Evolutionary conservation across 1,139 yeast species (phyloP).

Genomic region (Debaryomycetaceae sp.): DNA sequence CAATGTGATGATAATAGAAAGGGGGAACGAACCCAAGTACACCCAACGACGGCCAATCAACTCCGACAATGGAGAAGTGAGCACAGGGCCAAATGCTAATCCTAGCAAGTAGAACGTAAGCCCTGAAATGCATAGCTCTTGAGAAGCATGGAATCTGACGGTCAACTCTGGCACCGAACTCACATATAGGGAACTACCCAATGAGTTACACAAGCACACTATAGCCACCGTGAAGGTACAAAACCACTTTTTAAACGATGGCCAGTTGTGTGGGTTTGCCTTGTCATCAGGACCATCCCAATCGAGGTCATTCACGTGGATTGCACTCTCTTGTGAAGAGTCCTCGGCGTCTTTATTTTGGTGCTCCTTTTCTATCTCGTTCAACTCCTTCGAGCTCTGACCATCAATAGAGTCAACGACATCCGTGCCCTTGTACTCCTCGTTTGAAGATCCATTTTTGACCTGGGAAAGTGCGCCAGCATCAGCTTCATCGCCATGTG

Average conservation of each 20-base stretch:
- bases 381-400: background rate
- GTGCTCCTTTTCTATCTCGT: background rate
- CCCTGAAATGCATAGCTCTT: constrained; percentile 62
- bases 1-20: constrained; percentile 70
- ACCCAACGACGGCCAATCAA: constrained; percentile 67
- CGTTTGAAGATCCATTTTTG: background rate
- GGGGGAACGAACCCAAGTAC: constrained; percentile 57
- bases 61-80: constrained; percentile 79
- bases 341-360: background rate
- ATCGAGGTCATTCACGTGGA: constrained; percentile 38
- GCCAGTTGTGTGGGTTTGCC: constrained; percentile 67
- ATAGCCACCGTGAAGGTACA: constrained; percentile 60
- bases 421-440: background rate
- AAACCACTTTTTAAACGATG: constrained; percentile 57
- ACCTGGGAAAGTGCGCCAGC: background rate
- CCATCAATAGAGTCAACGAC: background rate
- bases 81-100: constrained; percentile 65
- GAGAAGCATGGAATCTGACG: constrained; percentile 44
- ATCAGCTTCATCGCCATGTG: background rate
- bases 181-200: constrained; percentile 69
- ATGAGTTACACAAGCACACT: constrained; percentile 63
- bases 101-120: constrained; percentile 70
- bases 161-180: constrained; percentile 35
- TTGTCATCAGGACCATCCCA: constrained; percentile 64
- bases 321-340: background rate